Evolutionary conservation across 192 early-diverging fungal genomes (phyloP).

Genomic region (Kappamyces sp.): DNA sequence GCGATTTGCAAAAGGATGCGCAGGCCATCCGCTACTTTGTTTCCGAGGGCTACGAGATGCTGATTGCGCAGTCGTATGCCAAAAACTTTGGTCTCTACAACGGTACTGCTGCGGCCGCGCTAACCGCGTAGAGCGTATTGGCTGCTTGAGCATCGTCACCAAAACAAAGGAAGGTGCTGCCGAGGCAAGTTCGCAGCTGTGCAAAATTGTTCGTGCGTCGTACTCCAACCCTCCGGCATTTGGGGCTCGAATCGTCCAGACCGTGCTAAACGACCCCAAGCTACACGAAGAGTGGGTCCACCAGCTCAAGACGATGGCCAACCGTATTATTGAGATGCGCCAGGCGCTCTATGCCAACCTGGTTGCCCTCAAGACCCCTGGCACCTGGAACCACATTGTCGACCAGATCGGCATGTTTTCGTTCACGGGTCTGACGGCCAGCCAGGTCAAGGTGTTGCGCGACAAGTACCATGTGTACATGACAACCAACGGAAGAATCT

Average conservation of each 20-base stretch:
- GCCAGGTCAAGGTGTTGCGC: constrained; percentile 73
- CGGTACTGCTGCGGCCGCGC: constrained; percentile 16
- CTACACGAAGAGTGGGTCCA: constrained; percentile 78
- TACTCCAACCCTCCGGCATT: constrained; percentile 89
- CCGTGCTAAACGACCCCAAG: constrained; percentile 74
- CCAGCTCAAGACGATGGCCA: constrained; percentile 74
- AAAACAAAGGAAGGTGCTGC: constrained; percentile 42
- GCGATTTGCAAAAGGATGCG: constrained; percentile 85
- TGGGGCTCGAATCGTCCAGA: constrained; percentile 79
- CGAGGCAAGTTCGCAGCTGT: constrained; percentile 73
- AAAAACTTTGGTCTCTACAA: constrained; percentile 99
- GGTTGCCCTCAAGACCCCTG: constrained; percentile 71
- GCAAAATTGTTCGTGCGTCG: constrained; percentile 72
- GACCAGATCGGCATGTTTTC: constrained; percentile 99
- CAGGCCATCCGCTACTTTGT: constrained; percentile 92
- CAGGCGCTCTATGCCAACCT: constrained; percentile 59
- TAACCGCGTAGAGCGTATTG: constrained; percentile 70
- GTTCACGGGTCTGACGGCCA: constrained; percentile 76
- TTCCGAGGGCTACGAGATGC: constrained; percentile 80
- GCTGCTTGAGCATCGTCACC: constrained; percentile 75
- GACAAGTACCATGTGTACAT: constrained; percentile 89
- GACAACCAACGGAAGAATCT: constrained; percentile 90
- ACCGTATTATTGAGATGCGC: constrained; percentile 88
- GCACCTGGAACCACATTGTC: constrained; percentile 91
- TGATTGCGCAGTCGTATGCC: constrained; percentile 88